Base-by-base conservation (phyloP, 305 asterid species). In the Caryopteris hybrid region DNA sequence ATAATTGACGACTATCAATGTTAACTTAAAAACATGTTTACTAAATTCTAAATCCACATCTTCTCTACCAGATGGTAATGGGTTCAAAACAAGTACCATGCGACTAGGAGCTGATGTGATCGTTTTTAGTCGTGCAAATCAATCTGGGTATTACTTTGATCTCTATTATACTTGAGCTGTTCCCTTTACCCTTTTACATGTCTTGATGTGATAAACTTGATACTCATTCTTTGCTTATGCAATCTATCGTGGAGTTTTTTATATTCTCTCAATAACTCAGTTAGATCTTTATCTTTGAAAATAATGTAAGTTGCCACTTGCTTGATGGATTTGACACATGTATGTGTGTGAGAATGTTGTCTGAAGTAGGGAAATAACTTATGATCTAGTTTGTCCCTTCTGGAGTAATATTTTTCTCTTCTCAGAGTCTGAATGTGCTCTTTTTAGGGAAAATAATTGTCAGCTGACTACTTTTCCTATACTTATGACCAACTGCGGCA, bases 71-170 rank as follows among this genome's bases (percentile, higher is more conserved):
- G 99, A 94, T 82, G 99, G 99, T 69, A 94, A 91, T 83, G 99
- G 99, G 73, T 94, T 94, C 82, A 94, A 91, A 88, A 94, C 97
- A 72, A 94, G 99, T 78, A 94, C 99, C 79, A 94, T 94, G 99
- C 86, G 99, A 39, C 76, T 94, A 57, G 99, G 97, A 17, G 97
- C 97, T 70, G 99, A 94, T 72, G 97, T 82, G 56, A 85, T 94
- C 12, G 97, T 94, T 66, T 91, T 94, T 70, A 87, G 90, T 67
- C 95, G 97, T 67, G 69, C 95, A 65, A 61, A 81, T 61, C 88
- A 45, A 66, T 79, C 91, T 17, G 89, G 97, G 96, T 90, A 90
- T 63, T 52, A 12, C 8, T 68, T 75, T 58, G 16, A 71, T 60
- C 61, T 70, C 73, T 63, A 8, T 33, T 33, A 47, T 48, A 23